Conservation (phyloP, 129 eudicot genomes). For the Tanacetum coccineum region DNA sequence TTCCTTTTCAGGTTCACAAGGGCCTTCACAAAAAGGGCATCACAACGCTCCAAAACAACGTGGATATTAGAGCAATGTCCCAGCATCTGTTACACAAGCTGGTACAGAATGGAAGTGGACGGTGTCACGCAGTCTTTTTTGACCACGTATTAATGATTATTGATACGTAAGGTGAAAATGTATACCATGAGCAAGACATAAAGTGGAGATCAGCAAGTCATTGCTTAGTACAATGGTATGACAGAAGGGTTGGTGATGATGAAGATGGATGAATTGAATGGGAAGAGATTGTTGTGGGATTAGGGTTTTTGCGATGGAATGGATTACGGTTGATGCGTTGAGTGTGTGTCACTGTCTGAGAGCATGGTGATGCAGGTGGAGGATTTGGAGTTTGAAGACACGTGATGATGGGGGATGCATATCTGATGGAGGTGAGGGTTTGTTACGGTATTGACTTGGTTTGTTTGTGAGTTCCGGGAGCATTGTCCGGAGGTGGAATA, state of each 20-base stretch:
- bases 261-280: conserved; percentile 66
- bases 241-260: conserved; percentile 67
- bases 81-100: conserved; percentile 50
- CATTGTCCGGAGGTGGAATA: conserved; percentile 36
- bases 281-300: conserved; percentile 40
- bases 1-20: conserved; percentile 78
- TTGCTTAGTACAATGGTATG: conserved; percentile 58
- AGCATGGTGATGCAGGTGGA: conserved; percentile 64
- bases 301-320: conserved; percentile 56
- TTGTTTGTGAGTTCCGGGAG: conserved; percentile 37
- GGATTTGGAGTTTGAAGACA: conserved; percentile 63
- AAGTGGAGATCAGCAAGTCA: conserved; percentile 56
- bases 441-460: conserved; percentile 23
- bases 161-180: conserved; percentile 56
- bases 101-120: conserved; percentile 62
- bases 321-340: conserved; percentile 73
- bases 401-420: conserved; percentile 36
- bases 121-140: conserved; percentile 69
- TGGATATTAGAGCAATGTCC: too few relatives aligned
- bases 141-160: conserved; percentile 53
- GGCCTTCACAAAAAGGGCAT: conserved; percentile 68
- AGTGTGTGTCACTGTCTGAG: conserved; percentile 79
- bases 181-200: conserved; percentile 51
- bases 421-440: conserved; percentile 32
- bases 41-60: conserved; percentile 37